phyloP scores from a whole-genome alignment of 2,329 filamentous ascomycete genomes.

The Dryadomyces sulphureus region DNA sequence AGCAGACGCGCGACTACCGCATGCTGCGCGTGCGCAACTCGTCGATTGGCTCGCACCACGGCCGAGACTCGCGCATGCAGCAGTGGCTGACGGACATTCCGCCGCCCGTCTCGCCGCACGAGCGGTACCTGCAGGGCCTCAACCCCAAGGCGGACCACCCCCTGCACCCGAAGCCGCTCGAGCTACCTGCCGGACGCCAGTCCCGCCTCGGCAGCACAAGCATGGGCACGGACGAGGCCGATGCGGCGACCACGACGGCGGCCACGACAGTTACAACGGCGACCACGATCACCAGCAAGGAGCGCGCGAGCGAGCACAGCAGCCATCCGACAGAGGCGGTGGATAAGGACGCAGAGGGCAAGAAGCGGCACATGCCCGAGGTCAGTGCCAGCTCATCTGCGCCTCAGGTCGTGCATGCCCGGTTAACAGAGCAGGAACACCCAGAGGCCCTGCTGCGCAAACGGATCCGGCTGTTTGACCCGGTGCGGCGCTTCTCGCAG shows the following conservation, averaged over 20 bases:
- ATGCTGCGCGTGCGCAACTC: neutral
- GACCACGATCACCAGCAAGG: too few relatives aligned
- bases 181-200: neutral
- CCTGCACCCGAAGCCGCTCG: constrained; percentile 11
- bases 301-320: too few relatives aligned
- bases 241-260: too few relatives aligned
- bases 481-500: constrained; percentile 10
- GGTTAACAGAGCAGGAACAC: neutral
- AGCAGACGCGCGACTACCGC: neutral
- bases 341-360: too few relatives aligned
- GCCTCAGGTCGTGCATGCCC: neutral
- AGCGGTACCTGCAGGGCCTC: constrained; percentile 11
- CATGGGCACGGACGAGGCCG: too few relatives aligned
- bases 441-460: constrained; percentile 2
- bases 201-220: neutral
- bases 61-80: constrained; percentile 8
- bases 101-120: constrained; percentile 8
- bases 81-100: constrained; percentile 11
- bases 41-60: neutral
- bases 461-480: constrained; percentile 7
- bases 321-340: too few relatives aligned
- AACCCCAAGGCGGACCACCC: constrained; percentile 9
- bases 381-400: neutral
- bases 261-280: too few relatives aligned
- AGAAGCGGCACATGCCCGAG: constrained; percentile 6